phyloP scores from a whole-genome alignment of 1,284 basidiomycete genomes.

The Phellopilus nigrolimitatus region DNA sequence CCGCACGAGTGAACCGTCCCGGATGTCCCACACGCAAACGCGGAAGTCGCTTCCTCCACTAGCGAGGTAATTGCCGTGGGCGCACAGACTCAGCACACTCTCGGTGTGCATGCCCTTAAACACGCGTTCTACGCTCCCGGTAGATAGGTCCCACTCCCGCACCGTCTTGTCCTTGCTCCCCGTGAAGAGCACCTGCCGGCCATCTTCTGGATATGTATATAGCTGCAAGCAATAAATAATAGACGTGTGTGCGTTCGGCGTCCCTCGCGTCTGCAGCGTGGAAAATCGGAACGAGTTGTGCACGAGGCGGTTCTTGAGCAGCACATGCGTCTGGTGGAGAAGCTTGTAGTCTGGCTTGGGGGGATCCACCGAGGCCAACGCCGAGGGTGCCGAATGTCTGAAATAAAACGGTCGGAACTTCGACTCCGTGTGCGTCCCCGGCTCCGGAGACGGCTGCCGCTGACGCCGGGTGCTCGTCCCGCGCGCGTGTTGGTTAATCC shows the following conservation, averaged over 20 bases:
- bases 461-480: slow-evolving; percentile 5
- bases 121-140: slow-evolving; percentile 63
- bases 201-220: slow-evolving; percentile 64
- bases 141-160: slow-evolving; percentile 73
- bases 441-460: neutral
- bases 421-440: neutral
- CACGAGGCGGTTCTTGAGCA: slow-evolving; percentile 55
- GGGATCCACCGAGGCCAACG: slow-evolving; percentile 30
- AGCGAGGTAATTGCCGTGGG: slow-evolving; percentile 57
- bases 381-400: slow-evolving; percentile 42
- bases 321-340: slow-evolving; percentile 63
- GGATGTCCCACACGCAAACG: slow-evolving; percentile 75
- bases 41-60: slow-evolving; percentile 75
- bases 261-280: slow-evolving; percentile 49
- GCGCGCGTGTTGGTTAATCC: slow-evolving; percentile 15
- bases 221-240: slow-evolving; percentile 76
- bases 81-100: slow-evolving; percentile 75
- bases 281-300: slow-evolving; percentile 53
- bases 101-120: slow-evolving; percentile 67
- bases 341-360: slow-evolving; percentile 60
- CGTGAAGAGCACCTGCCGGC: slow-evolving; percentile 69
- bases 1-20: slow-evolving; percentile 44
- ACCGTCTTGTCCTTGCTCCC: slow-evolving; percentile 80
- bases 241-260: slow-evolving; percentile 41
- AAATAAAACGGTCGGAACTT: slow-evolving; percentile 14